Conservation (phyloP, 1,139 yeast genomes). For the Dujonia santamariae region DNA sequence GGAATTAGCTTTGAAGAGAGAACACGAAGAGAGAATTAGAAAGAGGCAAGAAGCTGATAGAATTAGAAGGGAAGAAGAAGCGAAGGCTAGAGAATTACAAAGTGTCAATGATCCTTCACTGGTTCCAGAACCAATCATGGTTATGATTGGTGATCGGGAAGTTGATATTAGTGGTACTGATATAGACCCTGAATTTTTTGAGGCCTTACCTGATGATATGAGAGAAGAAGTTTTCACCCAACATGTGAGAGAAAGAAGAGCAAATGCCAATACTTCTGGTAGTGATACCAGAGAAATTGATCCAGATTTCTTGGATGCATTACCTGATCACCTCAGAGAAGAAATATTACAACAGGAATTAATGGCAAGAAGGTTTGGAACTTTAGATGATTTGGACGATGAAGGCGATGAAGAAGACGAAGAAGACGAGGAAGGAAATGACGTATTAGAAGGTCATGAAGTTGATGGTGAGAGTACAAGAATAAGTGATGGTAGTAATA, state of each 20-base stretch:
- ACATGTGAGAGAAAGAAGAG: constrained; percentile 68
- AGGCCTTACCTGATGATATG: constrained; percentile 90
- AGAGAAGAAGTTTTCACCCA: constrained; percentile 90
- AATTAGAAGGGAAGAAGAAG: constrained; percentile 33
- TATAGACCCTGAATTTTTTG: constrained; percentile 86
- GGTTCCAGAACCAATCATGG: constrained; percentile 53
- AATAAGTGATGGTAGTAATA: background rate
- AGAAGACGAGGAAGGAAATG: constrained; percentile 23
- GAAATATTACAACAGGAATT: constrained; percentile 73
- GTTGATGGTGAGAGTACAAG: constrained; percentile 1
- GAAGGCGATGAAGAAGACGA: constrained; percentile 23
- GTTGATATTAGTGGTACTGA: constrained; percentile 90
- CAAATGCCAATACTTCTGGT: constrained; percentile 47
- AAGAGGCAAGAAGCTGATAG: constrained; percentile 37
- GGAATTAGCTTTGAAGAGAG: constrained; percentile 24
- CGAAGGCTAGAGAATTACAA: constrained; percentile 30
- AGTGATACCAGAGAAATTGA: constrained; percentile 60
- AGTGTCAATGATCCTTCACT: constrained; percentile 15
- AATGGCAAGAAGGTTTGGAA: constrained; percentile 40
- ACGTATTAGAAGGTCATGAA: constrained; percentile 4
- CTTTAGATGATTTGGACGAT: constrained; percentile 17
- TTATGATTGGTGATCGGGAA: constrained; percentile 71
- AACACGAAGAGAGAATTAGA: constrained; percentile 27
- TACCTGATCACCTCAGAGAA: constrained; percentile 71
- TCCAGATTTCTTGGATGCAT: constrained; percentile 77